phyloP scores from a whole-genome alignment of 495 filamentous ascomycete genomes.

The Lophiostoma macrostomum region DNA sequence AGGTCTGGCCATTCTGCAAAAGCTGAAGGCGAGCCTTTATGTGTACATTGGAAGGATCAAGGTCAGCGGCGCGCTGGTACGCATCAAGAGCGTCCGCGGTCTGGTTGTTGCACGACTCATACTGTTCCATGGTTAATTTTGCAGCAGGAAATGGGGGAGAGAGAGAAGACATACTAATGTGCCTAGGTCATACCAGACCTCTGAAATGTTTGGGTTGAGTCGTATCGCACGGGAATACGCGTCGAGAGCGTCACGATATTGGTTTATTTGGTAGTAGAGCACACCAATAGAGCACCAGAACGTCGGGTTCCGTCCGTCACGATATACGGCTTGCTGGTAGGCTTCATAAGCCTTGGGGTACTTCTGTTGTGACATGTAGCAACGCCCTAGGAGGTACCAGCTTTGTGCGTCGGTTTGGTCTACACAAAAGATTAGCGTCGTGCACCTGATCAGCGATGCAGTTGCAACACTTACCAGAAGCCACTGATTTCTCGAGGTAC shows the following conservation, averaged over 20 bases:
- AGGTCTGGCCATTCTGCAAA: slow-evolving; percentile 71
- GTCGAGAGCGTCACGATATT: slow-evolving; percentile 97
- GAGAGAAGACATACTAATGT: slow-evolving; percentile 72
- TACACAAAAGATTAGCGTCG: slow-evolving; percentile 44
- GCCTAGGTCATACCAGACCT: slow-evolving; percentile 98
- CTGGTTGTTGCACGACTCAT: slow-evolving; percentile 99
- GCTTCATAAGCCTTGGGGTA: slow-evolving; percentile 99
- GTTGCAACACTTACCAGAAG: slow-evolving; percentile 66
- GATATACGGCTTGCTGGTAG: slow-evolving; percentile 98
- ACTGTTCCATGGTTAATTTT: slow-evolving; percentile 51
- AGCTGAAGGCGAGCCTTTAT: slow-evolving; percentile 94
- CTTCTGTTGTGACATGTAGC: slow-evolving; percentile 99
- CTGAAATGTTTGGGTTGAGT: slow-evolving; percentile 96
- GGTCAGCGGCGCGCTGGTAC: slow-evolving; percentile 88
- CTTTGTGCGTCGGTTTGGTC: slow-evolving; percentile 94
- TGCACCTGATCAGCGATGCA: slow-evolving; percentile 12
- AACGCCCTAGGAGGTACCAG: slow-evolving; percentile 96
- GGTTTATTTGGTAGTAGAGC: slow-evolving; percentile 99
- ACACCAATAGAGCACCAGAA: slow-evolving; percentile 99
- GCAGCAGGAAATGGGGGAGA: slow-evolving; percentile 24
- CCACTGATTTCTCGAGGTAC: slow-evolving; percentile 95
- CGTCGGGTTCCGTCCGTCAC: slow-evolving; percentile 95
- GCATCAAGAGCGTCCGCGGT: slow-evolving; percentile 94
- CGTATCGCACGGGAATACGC: slow-evolving; percentile 98
- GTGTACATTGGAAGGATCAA: slow-evolving; percentile 89